A percentile compares a stretch with the other conserved stretches of the same genome.
These are phyloP conservation scores for Jaminaea rosea DNA, from an alignment of 1,284 basidiomycete species.

Conservation along the genomic window DNA sequence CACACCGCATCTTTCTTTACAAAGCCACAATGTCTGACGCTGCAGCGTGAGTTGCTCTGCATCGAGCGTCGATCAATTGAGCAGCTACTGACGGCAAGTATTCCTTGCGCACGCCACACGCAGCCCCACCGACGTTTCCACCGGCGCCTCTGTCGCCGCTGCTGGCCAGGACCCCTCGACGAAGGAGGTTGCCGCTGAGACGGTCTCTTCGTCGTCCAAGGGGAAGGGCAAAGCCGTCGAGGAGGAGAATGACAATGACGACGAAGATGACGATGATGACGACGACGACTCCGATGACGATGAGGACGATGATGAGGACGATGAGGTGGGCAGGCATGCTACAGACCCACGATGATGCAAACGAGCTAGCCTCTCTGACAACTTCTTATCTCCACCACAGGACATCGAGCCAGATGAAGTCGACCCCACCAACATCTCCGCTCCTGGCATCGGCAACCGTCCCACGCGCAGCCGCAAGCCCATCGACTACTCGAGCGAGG, in stretches of 20 bases:
- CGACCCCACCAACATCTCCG: slow-evolving; percentile 16
- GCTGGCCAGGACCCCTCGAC: too few species aligned
- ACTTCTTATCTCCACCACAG: neutral
- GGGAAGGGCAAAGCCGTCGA: slow-evolving; percentile 1
- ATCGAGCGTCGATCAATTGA: too few species aligned
- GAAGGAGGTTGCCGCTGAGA: too few species aligned
- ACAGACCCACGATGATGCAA: neutral
- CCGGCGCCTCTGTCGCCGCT: too few species aligned
- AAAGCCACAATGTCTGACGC: too few species aligned
- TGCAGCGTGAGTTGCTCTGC: too few species aligned
- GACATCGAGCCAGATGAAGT: slow-evolving; percentile 9
- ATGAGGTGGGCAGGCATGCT: neutral
- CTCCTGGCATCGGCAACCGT: slow-evolving; percentile 11
- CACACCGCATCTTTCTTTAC: too few species aligned
- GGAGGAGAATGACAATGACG: slow-evolving; percentile 3
- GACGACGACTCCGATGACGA: slow-evolving; percentile 3
- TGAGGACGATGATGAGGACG: slow-evolving; percentile 4
- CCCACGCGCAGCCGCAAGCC: slow-evolving; percentile 19
- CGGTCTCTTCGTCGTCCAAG: neutral
- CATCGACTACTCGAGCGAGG: slow-evolving; percentile 34
- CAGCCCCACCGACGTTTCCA: too few species aligned
- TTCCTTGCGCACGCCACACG: too few species aligned
- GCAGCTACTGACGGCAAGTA: too few species aligned
- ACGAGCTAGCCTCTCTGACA: neutral
- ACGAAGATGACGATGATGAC: slow-evolving; percentile 7